Base-by-base conservation (phyloP, 1,284 basidiomycete genomes). In the Coniferiporia sulphurascens region DNA sequence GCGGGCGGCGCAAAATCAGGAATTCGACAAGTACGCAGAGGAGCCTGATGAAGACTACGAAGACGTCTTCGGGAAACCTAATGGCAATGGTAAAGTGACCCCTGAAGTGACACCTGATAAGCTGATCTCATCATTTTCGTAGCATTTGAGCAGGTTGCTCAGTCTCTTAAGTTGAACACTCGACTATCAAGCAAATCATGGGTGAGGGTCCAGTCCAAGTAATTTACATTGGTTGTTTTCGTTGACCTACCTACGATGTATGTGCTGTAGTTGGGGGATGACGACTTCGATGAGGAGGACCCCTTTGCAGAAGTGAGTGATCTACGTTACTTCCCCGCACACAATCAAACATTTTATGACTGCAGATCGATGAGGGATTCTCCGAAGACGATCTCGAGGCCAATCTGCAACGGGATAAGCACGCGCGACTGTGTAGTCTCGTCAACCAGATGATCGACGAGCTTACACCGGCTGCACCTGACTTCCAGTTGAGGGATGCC, bases 381-480 rank as follows among this genome's bases (percentile, higher is more conserved):
- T 85, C 84, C 1, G 91, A 94, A 67, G 90, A 93, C 65, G 90
- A 93, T 65, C 78, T 96, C 4, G 93, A 96, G 69, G 83, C 91
- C 1, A 95, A 96, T 65, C 76, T 97, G 6, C 85, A 92, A 62
- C 82, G 94, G 46, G 95, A 97, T 75, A 93, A 95, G 75, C 81
- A 91, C 66, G 95, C 96, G 1, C 83, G 94, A 5, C 76, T 97
- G 52, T 91, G 85, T 66, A 86, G 83, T 48, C 81, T 82, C 48
- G 89, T 98, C 59, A 89, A 86, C 64, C 86, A 89, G 64, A 81
- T 96, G 60, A 89, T 98, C 48, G 94, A 96, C 66, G 84, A 92
- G 70, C 81, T 95, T 19, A 86, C 86, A 1, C 91, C 93, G 0
- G 86, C 86, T 3, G 84, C 89, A 5, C 84, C 89, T 0, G 90